phyloP scores from a whole-genome alignment of 2,329 filamentous ascomycete genomes.

The Pestalotiopsis sp. region DNA sequence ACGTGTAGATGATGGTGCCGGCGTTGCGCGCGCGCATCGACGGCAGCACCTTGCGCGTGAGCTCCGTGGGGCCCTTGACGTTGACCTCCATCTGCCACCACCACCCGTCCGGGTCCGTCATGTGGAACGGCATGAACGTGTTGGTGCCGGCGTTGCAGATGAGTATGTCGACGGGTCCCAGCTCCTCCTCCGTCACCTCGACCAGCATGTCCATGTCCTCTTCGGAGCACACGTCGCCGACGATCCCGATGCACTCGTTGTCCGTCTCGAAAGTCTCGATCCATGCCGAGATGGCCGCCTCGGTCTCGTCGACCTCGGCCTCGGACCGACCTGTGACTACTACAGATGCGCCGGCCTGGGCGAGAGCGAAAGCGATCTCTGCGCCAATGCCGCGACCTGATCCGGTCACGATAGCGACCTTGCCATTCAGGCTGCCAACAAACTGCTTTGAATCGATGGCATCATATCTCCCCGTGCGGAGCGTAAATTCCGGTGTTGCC shows the following conservation, averaged over 20 bases:
- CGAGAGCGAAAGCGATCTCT: conserved; percentile 5
- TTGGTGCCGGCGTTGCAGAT: conserved; percentile 9
- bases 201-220: background rate
- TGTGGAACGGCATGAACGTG: conserved; percentile 11
- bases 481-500: background rate
- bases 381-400: conserved; percentile 1
- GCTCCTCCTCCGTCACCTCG: background rate
- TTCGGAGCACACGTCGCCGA: conserved; percentile 1
- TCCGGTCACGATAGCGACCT: conserved; percentile 9
- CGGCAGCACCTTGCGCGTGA: conserved; percentile 5
- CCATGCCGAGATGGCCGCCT: no score
- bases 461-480: conserved; percentile 6
- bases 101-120: conserved; percentile 7
- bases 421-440: background rate
- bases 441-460: background rate
- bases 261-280: background rate
- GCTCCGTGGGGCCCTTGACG: conserved; percentile 9
- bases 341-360: conserved; percentile 1
- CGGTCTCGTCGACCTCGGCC: background rate
- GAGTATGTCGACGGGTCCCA: conserved; percentile 4
- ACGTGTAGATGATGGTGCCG: conserved; percentile 4
- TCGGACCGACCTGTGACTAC: conserved; percentile 4
- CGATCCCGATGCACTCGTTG: background rate
- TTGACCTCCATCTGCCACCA: conserved; percentile 11
- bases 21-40: conserved; percentile 4